Base-by-base conservation (phyloP, 441 rosid genomes). In the Capsella rubella region DNA sequence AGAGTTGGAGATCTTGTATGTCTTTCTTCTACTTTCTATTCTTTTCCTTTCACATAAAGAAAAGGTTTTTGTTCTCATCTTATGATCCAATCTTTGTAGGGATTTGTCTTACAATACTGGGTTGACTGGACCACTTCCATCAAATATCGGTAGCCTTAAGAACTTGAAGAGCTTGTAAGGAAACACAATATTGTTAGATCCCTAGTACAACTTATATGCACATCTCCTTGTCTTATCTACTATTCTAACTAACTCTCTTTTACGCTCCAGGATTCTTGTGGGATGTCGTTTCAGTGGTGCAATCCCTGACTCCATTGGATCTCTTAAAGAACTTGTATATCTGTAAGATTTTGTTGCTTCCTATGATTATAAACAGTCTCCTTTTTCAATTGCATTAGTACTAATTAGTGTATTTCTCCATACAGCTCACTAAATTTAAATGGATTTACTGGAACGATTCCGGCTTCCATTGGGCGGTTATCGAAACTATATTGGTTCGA, bases 361-460 rank as follows among this genome's bases (percentile, higher is more conserved):
- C 4, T 58, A 4, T 58, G 28, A 29, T 62, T 45, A 28, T 9
- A 31, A 61, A 9, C 11, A 21, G 39, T 69, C 8, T 43, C 11
- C 72, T 16, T 58, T 61, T 57, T 67, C n/a, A 28, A 16, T 12
- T 51, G 3, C 28, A 28, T 1, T n/a, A 54, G 13, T 66, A 49
- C 12, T 46, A 50, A 13, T 45, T 57, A 53, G 85, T 55, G 89
- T 42, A 21, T 61, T 40, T 6, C 73, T 49, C 45, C 29, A 73
- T 42, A 78, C 86, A 96, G 99, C 73, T 89, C 97, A 56, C 74
- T 93, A 39, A 91, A 90, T 79, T 82, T 83, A 0, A 96, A 96
- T 78, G 16, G 77, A 60, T 90, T 96, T 79, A 84, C 6, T 45
- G 99, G 98, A 50, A 11, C 8, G 39, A 88, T 96, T 49, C 99